These are phyloP conservation scores for Didymella exigua DNA, from an alignment of 2,329 filamentous ascomycete species.

Conservation along the genomic window DNA sequence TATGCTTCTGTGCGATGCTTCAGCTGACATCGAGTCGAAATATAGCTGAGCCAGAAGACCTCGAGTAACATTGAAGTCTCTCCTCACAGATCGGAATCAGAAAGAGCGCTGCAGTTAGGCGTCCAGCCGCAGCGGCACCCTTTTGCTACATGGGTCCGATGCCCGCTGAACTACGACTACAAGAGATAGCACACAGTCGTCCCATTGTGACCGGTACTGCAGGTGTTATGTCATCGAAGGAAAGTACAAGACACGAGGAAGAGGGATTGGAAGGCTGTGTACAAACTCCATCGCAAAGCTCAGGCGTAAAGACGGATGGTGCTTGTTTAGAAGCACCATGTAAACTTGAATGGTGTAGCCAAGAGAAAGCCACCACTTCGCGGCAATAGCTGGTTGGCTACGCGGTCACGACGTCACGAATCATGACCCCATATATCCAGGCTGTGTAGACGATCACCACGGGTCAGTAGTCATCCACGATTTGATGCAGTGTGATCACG, in stretches of 20 bases:
- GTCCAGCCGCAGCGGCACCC: conserved; percentile 14
- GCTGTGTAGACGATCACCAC: conserved; percentile 26
- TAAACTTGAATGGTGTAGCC: conserved; percentile 16
- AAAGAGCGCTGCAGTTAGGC: conserved; percentile 1
- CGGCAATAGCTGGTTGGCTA: conserved; percentile 18
- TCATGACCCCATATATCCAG: conserved; percentile 14
- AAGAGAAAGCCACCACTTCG: conserved; percentile 26
- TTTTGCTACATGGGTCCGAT: not conserved
- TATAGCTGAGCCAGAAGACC: not conserved
- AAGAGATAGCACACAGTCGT: not conserved
- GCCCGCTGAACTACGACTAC: not conserved
- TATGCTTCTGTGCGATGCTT: not conserved
- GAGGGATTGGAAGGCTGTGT: conserved; percentile 3
- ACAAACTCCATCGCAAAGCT: not conserved
- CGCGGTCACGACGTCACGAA: conserved; percentile 17
- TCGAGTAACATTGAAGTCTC: not conserved
- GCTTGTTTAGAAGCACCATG: conserved; percentile 8
- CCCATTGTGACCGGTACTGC: not conserved
- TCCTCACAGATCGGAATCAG: not conserved
- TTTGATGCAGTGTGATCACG: conserved; percentile 12
- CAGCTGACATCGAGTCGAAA: not conserved
- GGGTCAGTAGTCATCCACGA: conserved; percentile 17
- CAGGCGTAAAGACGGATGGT: conserved; percentile 2
- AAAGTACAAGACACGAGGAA: not conserved
- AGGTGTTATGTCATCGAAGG: not conserved